Base-by-base conservation (phyloP, 2,329 filamentous ascomycete genomes). In the Tympanopsis confertula region DNA sequence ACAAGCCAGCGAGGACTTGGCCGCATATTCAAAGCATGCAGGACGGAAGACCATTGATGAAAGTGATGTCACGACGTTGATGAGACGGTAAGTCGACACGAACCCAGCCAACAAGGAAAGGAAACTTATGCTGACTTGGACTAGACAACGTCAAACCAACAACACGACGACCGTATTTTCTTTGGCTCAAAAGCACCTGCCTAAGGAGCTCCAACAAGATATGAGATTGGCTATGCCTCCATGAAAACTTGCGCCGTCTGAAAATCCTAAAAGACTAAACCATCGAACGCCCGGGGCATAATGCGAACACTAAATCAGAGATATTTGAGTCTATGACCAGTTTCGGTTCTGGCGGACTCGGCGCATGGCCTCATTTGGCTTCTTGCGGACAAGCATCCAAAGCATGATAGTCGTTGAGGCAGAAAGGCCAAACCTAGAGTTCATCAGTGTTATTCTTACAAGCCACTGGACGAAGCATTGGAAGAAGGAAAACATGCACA, bases 311-410 rank as follows among this genome's bases (percentile, higher is more conserved):
- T 29, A 52, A 46, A 38, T 50, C 45, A 55, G 17, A 24, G 41
- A 14, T 38, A 47, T 38, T 35, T 36, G 38, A 39, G 26, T 37
- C 32, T 49, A 61, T 56, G 71, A 86, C 82, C 84, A 87, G 43
- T 80, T 73, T 52, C 74, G 80, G 54, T 80, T 86, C 58, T 85
- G 76, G 40, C 83, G 76, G 41, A 94, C 77, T 44, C 86, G 77
- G 44, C 80, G 76, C 38, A 80, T 61, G 35, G 84, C 67, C 48
- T 85, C 78, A 19, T 80, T 77, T 7, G 86, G 70, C 13, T 87
- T 86, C 61, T 89, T 94, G 58, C 84, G 87, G 43, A 94, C 66
- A 26, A 98, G 78, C 84, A 96, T 88, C 73, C 82, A 94, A 53
- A 98, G 68, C 91, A 98, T 98, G 53, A 98, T 74, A 12, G 86